These are phyloP conservation scores for Apiospora marii DNA, from an alignment of 2,329 filamentous ascomycete species.

Conservation along the genomic window DNA sequence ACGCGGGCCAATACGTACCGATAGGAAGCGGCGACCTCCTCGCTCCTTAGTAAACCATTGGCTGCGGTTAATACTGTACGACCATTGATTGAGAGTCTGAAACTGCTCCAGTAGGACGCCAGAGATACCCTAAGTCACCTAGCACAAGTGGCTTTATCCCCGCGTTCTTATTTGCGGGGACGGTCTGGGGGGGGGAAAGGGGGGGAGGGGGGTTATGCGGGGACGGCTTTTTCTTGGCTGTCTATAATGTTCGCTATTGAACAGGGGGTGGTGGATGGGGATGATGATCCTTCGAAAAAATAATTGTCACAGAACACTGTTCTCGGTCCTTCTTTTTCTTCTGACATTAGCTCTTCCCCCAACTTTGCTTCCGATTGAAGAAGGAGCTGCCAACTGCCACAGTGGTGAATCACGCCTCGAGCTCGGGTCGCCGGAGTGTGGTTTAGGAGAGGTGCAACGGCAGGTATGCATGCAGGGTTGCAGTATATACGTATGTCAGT, in stretches of 20 bases:
- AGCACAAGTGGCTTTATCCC: not conserved
- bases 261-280: not conserved
- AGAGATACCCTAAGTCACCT: not conserved
- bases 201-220: not conserved
- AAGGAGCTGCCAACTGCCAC: not conserved
- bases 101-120: not conserved
- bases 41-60: not conserved
- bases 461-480: not conserved
- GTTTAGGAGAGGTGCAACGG: not conserved
- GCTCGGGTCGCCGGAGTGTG: not conserved
- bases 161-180: conserved; percentile 9
- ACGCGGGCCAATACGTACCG: not conserved
- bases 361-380: not conserved
- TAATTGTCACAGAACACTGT: not conserved
- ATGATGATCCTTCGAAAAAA: conserved; percentile 11
- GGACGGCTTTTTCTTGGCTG: not conserved
- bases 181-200: not conserved
- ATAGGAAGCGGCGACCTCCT: not conserved
- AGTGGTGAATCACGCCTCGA: too few relatives aligned
- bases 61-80: conserved; percentile 5
- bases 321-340: not conserved
- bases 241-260: not conserved
- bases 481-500: not conserved
- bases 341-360: not conserved
- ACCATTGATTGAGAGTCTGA: not conserved